These are phyloP conservation scores for Aureobasidium pullulans DNA, from an alignment of 2,329 filamentous ascomycete species.

Conservation along the genomic window DNA sequence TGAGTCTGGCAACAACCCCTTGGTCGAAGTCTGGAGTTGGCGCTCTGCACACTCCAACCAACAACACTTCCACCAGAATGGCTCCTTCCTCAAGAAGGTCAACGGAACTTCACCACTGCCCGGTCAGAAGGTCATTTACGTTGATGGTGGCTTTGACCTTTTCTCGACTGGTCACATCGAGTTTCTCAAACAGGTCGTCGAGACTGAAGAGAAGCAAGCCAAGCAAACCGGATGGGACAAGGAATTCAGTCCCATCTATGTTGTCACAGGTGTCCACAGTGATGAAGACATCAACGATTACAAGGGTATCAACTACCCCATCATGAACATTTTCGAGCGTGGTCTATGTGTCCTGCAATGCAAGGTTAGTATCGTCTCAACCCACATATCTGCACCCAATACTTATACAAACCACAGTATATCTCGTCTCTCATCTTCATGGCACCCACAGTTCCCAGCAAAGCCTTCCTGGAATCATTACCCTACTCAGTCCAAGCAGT, in stretches of 20 bases:
- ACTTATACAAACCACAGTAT: conserved; percentile 49
- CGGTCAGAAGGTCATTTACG: conserved; percentile 84
- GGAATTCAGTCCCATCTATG: conserved; percentile 69
- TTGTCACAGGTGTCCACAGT: conserved; percentile 91
- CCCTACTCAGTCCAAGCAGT: conserved; percentile 58
- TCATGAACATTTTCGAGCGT: conserved; percentile 98
- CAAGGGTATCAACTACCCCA: conserved; percentile 97
- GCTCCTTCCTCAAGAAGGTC: conserved; percentile 61
- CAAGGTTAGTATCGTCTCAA: conserved; percentile 48
- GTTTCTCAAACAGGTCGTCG: conserved; percentile 72
- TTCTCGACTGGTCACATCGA: conserved; percentile 97
- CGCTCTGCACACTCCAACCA: conserved; percentile 16
- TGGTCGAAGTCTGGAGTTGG: conserved; percentile 84
- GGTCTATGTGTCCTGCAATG: conserved; percentile 94
- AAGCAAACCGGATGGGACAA: conserved; percentile 66
- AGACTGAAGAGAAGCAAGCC: conserved; percentile 64
- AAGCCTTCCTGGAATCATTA: conserved; percentile 55
- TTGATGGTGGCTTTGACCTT: conserved; percentile 92
- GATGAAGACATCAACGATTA: conserved; percentile 92
- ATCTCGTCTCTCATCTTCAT: conserved; percentile 82
- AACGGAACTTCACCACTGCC: conserved; percentile 62
- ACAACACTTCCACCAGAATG: conserved; percentile 41
- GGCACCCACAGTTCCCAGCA: conserved; percentile 79
- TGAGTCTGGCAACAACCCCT: conserved; percentile 67
- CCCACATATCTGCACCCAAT: conserved; percentile 20